phyloP scores from a whole-genome alignment of 2,329 filamentous ascomycete genomes.

The Xylaria arbuscula region DNA sequence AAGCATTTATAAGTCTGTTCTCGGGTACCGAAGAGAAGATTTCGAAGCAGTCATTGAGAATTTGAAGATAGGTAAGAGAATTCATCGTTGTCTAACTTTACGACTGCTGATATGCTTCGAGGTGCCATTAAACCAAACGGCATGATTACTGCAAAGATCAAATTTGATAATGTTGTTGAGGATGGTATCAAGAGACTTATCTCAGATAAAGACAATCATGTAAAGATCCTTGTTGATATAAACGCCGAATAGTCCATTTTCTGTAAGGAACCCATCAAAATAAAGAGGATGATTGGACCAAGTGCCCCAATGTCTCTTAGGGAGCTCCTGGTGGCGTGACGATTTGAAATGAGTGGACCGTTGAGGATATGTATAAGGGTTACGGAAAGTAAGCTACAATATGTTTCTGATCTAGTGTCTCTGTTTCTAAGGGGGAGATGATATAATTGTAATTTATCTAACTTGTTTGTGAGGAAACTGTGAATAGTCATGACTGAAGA shows the following conservation, averaged over 20 bases:
- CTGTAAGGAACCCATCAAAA: not conserved
- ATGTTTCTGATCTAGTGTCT: too few relatives aligned
- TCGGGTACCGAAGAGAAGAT: constrained; percentile 17
- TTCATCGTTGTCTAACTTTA: not conserved
- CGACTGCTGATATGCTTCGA: constrained; percentile 8
- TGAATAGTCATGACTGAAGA: too few relatives aligned
- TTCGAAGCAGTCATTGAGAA: constrained; percentile 26
- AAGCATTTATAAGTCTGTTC: constrained; percentile 25
- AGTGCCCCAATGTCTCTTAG: too few relatives aligned
- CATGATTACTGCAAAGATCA: constrained; percentile 29
- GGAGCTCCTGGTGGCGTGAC: too few relatives aligned
- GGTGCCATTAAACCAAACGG: constrained; percentile 23
- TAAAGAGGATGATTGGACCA: too few relatives aligned
- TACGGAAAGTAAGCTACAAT: too few relatives aligned
- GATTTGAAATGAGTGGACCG: too few relatives aligned
- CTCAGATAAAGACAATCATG: constrained; percentile 26
- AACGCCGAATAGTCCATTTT: constrained; percentile 6
- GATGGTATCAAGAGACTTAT: constrained; percentile 29
- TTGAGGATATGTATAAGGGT: too few relatives aligned
- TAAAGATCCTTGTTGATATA: constrained; percentile 27
- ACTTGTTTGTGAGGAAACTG: too few relatives aligned
- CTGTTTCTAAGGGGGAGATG: too few relatives aligned
- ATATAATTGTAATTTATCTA: too few relatives aligned
- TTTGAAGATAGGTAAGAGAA: constrained; percentile 18
- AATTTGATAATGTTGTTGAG: constrained; percentile 25